phyloP scores from a whole-genome alignment of 2,329 filamentous ascomycete genomes.

The Chrysosphaeria jannelii region DNA sequence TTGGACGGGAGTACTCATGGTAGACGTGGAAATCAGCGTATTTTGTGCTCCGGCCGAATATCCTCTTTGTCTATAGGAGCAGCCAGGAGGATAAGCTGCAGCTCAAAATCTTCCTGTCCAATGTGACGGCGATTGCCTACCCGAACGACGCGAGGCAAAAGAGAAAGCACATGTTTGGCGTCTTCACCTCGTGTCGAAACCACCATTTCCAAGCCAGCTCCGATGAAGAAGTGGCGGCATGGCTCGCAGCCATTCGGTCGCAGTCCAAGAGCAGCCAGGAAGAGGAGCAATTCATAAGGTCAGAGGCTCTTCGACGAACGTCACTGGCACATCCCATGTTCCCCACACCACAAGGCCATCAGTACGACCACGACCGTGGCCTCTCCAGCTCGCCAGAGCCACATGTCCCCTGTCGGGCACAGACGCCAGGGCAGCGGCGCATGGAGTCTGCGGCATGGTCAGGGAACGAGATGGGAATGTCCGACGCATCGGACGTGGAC shows the following conservation, averaged over 20 bases:
- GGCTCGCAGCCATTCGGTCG: constrained; percentile 54
- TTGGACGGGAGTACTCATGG: no score
- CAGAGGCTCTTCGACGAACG: no score
- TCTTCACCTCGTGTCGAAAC: constrained; percentile 76
- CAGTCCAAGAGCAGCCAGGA: constrained; percentile 69
- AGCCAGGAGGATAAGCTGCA: constrained; percentile 69
- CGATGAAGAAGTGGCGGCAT: constrained; percentile 48
- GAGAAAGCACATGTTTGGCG: constrained; percentile 61
- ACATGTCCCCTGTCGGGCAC: constrained; percentile 9
- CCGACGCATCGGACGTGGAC: constrained; percentile 57
- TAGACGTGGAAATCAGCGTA: constrained; percentile 76
- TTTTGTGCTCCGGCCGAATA: constrained; percentile 68
- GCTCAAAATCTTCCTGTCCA: constrained; percentile 62
- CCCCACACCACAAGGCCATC: no score
- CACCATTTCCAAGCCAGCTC: constrained; percentile 61
- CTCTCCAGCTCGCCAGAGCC: constrained; percentile 32
- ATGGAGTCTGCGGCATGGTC: constrained; percentile 37
- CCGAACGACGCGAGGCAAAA: constrained; percentile 75
- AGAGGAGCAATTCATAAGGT: no score
- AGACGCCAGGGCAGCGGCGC: constrained; percentile 13
- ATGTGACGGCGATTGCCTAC: constrained; percentile 69
- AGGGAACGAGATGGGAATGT: constrained; percentile 42
- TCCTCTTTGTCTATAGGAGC: constrained; percentile 79
- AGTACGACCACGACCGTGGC: constrained; percentile 15
- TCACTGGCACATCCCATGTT: no score